Evolutionary conservation across 345 rosid species (phyloP).

Genomic region (Toxicodendron radicans): DNA sequence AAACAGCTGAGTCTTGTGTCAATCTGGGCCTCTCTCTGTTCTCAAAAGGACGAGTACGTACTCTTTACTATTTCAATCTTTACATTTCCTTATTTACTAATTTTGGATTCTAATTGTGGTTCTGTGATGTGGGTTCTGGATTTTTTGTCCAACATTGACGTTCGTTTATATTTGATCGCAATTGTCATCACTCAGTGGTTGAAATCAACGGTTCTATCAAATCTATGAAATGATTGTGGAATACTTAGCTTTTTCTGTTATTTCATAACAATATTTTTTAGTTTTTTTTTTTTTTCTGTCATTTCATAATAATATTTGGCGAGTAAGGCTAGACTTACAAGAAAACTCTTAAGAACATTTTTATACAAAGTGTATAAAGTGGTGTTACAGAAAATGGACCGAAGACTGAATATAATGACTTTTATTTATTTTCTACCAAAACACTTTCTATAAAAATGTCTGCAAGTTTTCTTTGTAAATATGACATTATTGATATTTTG

Average conservation of each 20-base stretch:
- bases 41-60: constrained; percentile 70
- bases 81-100: not conserved
- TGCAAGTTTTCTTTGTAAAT: too few relatives aligned
- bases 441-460: too few relatives aligned
- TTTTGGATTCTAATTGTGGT: not conserved
- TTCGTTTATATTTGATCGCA: not conserved
- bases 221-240: not conserved
- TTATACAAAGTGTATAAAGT: too few relatives aligned
- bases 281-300: not conserved
- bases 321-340: too few relatives aligned
- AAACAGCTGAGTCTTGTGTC: constrained; percentile 84
- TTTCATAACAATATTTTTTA: not conserved
- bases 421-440: too few relatives aligned
- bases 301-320: not conserved
- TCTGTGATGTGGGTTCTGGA: not conserved
- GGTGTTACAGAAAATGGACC: too few relatives aligned
- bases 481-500: too few relatives aligned
- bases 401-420: too few relatives aligned
- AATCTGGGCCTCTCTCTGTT: constrained; percentile 83
- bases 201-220: not conserved
- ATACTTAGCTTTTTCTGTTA: not conserved
- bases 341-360: too few relatives aligned
- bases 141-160: not conserved
- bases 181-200: not conserved
- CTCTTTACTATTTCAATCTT: not conserved